These are phyloP conservation scores for Mycosphaerella sp. DNA, from an alignment of 2,329 filamentous ascomycete species.

Conservation along the genomic window DNA sequence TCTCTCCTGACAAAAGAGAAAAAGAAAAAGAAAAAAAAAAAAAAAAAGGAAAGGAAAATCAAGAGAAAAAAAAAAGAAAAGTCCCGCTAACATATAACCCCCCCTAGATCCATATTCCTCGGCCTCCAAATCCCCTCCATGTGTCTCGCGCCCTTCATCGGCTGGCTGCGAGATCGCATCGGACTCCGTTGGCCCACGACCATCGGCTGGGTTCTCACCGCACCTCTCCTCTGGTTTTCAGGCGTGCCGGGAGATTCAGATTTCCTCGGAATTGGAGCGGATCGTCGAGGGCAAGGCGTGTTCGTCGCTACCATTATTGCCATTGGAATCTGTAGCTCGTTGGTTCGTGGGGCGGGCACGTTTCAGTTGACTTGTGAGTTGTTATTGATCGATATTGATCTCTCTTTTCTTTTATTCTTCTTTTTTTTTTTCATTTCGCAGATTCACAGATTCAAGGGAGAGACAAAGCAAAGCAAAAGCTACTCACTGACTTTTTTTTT, in stretches of 20 bases:
- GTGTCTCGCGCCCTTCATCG: conserved; percentile 15
- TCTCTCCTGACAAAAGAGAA: too few relatives aligned
- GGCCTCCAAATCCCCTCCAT: conserved; percentile 18
- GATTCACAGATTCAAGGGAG: too few relatives aligned
- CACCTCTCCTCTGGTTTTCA: conserved; percentile 17
- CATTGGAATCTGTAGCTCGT: conserved; percentile 9
- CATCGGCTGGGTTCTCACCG: conserved; percentile 15
- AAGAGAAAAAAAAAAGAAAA: too few relatives aligned
- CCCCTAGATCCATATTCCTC: conserved; percentile 12
- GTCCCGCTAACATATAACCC: not conserved
- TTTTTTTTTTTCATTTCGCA: too few relatives aligned
- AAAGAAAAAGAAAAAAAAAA: too few relatives aligned
- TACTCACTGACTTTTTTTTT: not conserved
- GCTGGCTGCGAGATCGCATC: conserved; percentile 16
- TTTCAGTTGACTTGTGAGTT: conserved; percentile 18
- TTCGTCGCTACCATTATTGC: conserved; percentile 17
- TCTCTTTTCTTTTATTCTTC: not conserved
- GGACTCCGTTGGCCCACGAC: conserved; percentile 17
- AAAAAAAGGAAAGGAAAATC: too few relatives aligned
- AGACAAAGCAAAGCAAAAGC: too few relatives aligned
- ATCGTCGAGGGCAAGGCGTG: conserved; percentile 8
- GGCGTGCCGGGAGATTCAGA: conserved; percentile 16
- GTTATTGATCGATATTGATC: not conserved
- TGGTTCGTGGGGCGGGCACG: conserved; percentile 17
- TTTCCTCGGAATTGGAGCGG: conserved; percentile 13